These are phyloP conservation scores for Aspergillus kassunensis DNA, from an alignment of 495 filamentous ascomycete species.

Conservation along the genomic window DNA sequence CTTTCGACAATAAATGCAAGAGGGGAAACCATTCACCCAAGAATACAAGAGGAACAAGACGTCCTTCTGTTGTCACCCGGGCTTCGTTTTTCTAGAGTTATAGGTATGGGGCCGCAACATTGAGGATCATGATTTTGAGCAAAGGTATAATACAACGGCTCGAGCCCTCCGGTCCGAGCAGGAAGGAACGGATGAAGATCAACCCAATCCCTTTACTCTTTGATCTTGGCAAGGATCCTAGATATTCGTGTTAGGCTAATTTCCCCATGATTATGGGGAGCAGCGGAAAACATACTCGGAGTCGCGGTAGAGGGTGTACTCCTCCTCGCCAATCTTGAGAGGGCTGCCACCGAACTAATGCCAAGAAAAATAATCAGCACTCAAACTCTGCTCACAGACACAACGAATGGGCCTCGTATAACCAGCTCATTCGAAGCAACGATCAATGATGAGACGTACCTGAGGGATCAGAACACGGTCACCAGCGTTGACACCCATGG, in stretches of 20 bases:
- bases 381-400: neutral
- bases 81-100: conserved; percentile 21
- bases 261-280: neutral
- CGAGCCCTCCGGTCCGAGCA: conserved; percentile 14
- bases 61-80: conserved; percentile 7
- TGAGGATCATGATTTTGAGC: conserved; percentile 34
- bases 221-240: conserved; percentile 86
- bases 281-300: conserved; percentile 69
- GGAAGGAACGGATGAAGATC: conserved; percentile 18
- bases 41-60: conserved; percentile 3
- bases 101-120: conserved; percentile 28
- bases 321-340: conserved; percentile 95
- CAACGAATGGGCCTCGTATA: neutral
- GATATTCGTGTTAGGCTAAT: conserved; percentile 19
- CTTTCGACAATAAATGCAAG: conserved; percentile 43
- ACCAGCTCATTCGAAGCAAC: neutral
- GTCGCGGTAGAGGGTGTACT: conserved; percentile 93
- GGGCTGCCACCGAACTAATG: conserved; percentile 96
- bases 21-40: conserved; percentile 19
- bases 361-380: conserved; percentile 7
- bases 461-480: conserved; percentile 96
- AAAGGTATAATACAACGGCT: conserved; percentile 37
- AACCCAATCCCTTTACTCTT: conserved; percentile 55
- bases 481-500: conserved; percentile 73
- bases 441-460: conserved; percentile 53